Percentiles rank a stretch among this genome's conserved stretches.
phyloP scores from a whole-genome alignment of 2,329 filamentous ascomycete species.

The Arthrinium phaeospermum region DNA sequence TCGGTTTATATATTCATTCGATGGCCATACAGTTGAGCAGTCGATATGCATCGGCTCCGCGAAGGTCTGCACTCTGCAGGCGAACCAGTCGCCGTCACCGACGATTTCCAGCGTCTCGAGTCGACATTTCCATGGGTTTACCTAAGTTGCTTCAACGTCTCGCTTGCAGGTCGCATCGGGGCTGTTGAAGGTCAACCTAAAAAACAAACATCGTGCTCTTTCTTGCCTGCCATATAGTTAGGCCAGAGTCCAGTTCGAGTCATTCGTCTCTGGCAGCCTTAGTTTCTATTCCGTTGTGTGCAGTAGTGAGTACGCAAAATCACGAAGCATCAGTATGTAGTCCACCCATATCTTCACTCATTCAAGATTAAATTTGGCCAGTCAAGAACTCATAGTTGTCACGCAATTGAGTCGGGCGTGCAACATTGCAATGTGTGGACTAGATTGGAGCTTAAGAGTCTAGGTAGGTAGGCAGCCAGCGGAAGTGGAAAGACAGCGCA shows the following conservation, averaged over 20 bases:
- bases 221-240: not conserved
- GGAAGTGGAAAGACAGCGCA: not conserved
- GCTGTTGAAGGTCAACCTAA: not conserved
- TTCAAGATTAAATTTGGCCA: not conserved
- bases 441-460: not conserved
- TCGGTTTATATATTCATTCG: not conserved
- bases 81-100: not conserved
- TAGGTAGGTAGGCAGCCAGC: not conserved
- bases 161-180: not conserved
- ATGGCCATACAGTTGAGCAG: not conserved
- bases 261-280: not conserved
- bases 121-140: not conserved
- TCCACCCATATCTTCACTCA: not conserved
- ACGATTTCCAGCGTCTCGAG: not conserved
- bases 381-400: not conserved
- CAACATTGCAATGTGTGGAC: not conserved
- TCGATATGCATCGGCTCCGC: not conserved
- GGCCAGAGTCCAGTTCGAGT: not conserved
- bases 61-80: not conserved
- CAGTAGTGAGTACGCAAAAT: not conserved
- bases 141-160: not conserved
- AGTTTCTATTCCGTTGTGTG: not conserved
- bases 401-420: not conserved
- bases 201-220: not conserved
- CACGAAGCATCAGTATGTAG: not conserved